A percentile compares a stretch with the other conserved stretches of the same genome.
These are phyloP conservation scores for Malania oleifera DNA, from an alignment of 164 flowering plant genomes.

Conservation along the genomic window DNA sequence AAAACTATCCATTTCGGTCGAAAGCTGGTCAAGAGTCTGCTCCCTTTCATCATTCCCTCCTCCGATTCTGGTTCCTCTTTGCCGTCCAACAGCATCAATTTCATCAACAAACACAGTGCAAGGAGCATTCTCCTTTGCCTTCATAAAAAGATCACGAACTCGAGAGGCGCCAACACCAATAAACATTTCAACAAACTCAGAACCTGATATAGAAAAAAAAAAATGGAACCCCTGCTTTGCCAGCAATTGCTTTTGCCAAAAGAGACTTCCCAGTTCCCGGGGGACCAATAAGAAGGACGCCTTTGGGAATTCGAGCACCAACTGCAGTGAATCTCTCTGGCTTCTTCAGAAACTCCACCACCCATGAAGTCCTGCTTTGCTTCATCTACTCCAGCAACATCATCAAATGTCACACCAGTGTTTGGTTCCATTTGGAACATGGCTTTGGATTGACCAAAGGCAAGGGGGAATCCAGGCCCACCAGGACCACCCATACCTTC, in stretches of 20 bases:
- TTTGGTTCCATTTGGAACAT: conserved; percentile 97
- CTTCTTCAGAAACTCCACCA: conserved; percentile 86
- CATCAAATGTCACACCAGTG: conserved; percentile 92
- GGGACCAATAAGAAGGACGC: conserved; percentile 89
- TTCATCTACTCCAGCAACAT: conserved; percentile 96
- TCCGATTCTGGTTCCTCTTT: conserved; percentile 88
- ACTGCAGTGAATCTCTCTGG: conserved; percentile 24
- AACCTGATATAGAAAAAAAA: conserved; percentile 92
- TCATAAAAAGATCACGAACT: conserved; percentile 94
- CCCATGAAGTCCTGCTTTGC: conserved; percentile 92
- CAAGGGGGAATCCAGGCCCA: conserved; percentile 84
- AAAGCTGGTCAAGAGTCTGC: conserved; percentile 85
- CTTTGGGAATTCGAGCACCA: conserved; percentile 88
- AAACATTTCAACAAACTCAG: conserved; percentile 95
- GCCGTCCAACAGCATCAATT: conserved; percentile 95
- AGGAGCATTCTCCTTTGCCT: conserved; percentile 93
- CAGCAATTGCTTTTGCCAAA: conserved; percentile 91
- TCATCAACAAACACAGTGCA: conserved; percentile 96
- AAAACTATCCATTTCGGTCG: conserved; percentile 97
- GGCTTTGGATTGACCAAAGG: conserved; percentile 81
- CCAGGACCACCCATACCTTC: conserved; percentile 98
- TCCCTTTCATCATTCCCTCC: conserved; percentile 97
- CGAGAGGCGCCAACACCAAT: conserved; percentile 95
- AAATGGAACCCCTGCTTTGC: conserved; percentile 93
- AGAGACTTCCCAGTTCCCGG: conserved; percentile 94